Evolutionary conservation across 495 filamentous ascomycete genomes (phyloP), one percentile per base, ranked within the genome.

Genomic region (Podospora pseudoanserina): DNA sequence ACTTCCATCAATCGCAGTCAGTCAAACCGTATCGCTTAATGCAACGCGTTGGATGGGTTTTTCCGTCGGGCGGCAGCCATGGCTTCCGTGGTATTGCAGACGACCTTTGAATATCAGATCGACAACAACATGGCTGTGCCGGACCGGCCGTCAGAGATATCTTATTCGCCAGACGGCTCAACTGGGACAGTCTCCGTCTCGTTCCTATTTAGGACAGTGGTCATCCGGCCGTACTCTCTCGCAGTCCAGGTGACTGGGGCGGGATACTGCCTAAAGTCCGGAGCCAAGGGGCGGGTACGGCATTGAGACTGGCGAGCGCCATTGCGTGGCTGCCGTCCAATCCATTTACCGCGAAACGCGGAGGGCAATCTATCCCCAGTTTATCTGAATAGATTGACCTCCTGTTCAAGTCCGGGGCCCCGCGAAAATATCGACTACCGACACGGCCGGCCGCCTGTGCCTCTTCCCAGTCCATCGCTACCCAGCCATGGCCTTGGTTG

Each of bases 311-410:
- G 67, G 70, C 70, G 68, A 70, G 68, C 60, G 68, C 66, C 68
- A 67, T 65, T 64, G 54, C 71, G 30, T 64, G 63, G 39, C 60
- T 67, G 68, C 57, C 63, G 65, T 64, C 58, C 67, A 71, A 72
- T 66, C 13, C 65, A 49, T 68, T 44, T 53, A 39, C 62, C 60
- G 23, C 60, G 49, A 63, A 15, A 69, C 34, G 57, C 58, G 54
- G 65, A 20, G 23, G 58, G 71, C 65, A 77, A 76, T 78, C 69
- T 76, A 68, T 60, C 27, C 60, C 26, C 71, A 71, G 71, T 78
- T 57, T 78, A 77, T 75, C 69, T 76, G 71, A 75, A 70, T 76
- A 79, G 18, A 75, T 75, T 77, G 68, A 53, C 26, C 39, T 28
- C 67, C 60, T 68, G 58, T 20, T 58, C 19, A 74, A 74, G 67